Percentiles rank a stretch among this genome's conserved stretches.
Evolutionary conservation across 345 rosid species (phyloP).

Genomic region (Rhizophora mangle): DNA sequence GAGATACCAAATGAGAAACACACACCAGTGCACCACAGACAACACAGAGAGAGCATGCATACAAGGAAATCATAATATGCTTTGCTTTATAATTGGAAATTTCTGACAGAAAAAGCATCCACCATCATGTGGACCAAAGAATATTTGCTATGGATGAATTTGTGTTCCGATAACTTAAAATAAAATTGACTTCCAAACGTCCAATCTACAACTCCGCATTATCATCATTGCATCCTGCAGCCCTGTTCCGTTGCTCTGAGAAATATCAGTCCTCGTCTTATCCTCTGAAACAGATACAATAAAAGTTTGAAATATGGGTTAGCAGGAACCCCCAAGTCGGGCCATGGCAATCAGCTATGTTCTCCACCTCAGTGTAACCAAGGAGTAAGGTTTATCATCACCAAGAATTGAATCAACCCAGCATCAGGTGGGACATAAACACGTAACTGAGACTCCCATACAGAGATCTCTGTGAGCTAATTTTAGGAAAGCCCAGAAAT

Average conservation of each 20-base stretch:
- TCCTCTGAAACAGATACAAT: constrained; percentile 51
- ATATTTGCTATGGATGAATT: constrained; percentile 17
- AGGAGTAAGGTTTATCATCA: too few species aligned
- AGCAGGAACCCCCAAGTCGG: neutral
- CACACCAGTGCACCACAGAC: too few species aligned
- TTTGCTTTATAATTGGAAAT: neutral
- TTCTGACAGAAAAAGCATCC: constrained; percentile 22
- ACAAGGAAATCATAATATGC: neutral
- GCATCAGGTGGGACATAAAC: neutral
- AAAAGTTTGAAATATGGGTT: neutral
- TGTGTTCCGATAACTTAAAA: neutral
- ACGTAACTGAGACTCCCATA: neutral
- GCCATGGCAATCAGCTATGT: neutral
- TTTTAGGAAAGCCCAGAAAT: neutral
- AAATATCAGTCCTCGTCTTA: constrained; percentile 62
- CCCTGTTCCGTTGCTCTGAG: constrained; percentile 68
- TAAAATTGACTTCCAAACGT: neutral
- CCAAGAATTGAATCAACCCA: too few species aligned
- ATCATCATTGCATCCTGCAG: constrained; percentile 51
- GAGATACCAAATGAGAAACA: too few species aligned
- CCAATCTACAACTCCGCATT: neutral
- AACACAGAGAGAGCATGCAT: too few species aligned
- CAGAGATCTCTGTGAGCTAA: neutral
- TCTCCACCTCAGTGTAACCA: neutral
- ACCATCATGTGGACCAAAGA: constrained; percentile 33